Evolutionary conservation across 805 yeast genomes (phyloP).

Genomic region (Wickerhamiella galacta): DNA sequence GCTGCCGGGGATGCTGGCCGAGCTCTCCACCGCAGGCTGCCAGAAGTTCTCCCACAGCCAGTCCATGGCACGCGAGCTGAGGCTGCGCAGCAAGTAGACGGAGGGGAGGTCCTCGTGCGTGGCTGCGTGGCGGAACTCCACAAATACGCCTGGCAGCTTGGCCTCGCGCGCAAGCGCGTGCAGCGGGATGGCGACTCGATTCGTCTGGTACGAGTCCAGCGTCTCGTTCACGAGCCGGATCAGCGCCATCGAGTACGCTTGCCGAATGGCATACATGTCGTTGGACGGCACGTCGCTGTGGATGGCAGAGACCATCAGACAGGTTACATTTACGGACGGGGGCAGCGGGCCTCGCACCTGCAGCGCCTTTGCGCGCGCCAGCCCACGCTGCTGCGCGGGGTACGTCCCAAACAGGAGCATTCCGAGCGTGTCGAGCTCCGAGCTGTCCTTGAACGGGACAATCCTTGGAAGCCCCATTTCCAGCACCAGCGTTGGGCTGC

Average conservation of each 20-base stretch:
- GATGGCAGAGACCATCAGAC: conserved; percentile 12
- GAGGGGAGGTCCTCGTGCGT: conserved; percentile 80
- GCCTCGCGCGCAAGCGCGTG: conserved; percentile 53
- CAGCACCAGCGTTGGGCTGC: too few species aligned
- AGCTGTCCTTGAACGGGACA: neutral
- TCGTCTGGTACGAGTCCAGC: conserved; percentile 71
- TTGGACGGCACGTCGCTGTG: conserved; percentile 12
- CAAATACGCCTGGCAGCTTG: conserved; percentile 63
- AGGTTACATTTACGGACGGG: conserved; percentile 15
- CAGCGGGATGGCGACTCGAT: conserved; percentile 62
- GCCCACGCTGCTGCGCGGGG: conserved; percentile 11
- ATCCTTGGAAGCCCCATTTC: too few species aligned
- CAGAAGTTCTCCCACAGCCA: conserved; percentile 73
- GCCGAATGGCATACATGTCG: conserved; percentile 15
- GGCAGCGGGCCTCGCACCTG: conserved; percentile 16
- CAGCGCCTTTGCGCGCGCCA: conserved; percentile 12
- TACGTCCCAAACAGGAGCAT: neutral
- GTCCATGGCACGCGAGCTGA: conserved; percentile 40
- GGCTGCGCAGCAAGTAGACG: conserved; percentile 45
- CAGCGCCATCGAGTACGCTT: conserved; percentile 27
- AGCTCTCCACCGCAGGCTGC: conserved; percentile 22
- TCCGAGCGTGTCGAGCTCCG: neutral
- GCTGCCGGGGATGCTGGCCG: conserved; percentile 11
- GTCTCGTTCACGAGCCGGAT: conserved; percentile 83
- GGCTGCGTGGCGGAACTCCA: conserved; percentile 76